These are phyloP conservation scores for Alternaria triticimaculans DNA, from an alignment of 2,329 filamentous ascomycete genomes.

Conservation along the genomic window DNA sequence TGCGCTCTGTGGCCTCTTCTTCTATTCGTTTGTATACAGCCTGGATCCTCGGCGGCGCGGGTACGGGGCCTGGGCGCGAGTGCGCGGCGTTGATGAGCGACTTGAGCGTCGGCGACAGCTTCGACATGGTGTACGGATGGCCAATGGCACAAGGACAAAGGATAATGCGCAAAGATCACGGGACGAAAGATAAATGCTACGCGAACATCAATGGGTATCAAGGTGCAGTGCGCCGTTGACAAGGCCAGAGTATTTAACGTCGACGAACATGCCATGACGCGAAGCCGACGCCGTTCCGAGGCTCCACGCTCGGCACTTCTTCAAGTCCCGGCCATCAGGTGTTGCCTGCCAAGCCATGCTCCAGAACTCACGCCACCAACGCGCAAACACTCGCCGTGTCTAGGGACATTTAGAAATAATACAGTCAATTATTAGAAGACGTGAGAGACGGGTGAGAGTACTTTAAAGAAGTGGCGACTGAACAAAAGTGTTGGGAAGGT, in stretches of 20 bases:
- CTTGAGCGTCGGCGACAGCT: conserved; percentile 44
- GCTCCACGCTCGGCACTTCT: conserved; percentile 8
- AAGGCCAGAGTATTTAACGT: background rate
- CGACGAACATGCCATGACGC: conserved; percentile 2
- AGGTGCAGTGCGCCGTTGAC: background rate
- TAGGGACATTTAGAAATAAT: background rate
- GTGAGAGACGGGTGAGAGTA: background rate
- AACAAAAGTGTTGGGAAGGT: background rate
- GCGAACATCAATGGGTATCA: background rate
- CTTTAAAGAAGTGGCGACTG: background rate
- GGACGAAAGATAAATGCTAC: background rate
- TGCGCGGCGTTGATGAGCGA: conserved; percentile 46
- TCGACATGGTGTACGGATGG: conserved; percentile 37
- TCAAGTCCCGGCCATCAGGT: conserved; percentile 4
- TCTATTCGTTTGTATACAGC: conserved; percentile 42
- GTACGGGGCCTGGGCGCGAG: conserved; percentile 43
- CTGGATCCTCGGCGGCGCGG: conserved; percentile 42
- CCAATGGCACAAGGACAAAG: background rate
- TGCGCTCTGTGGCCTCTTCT: conserved; percentile 36
- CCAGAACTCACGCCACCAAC: background rate
- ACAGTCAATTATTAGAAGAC: background rate
- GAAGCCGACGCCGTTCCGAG: conserved; percentile 12
- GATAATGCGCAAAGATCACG: background rate
- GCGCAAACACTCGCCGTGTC: background rate
- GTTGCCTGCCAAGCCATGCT: background rate